Evolutionary conservation across 768 basidiomycete species (phyloP), one percentile per base, ranked within the genome.

Genomic region (Podaxis rugospora): DNA sequence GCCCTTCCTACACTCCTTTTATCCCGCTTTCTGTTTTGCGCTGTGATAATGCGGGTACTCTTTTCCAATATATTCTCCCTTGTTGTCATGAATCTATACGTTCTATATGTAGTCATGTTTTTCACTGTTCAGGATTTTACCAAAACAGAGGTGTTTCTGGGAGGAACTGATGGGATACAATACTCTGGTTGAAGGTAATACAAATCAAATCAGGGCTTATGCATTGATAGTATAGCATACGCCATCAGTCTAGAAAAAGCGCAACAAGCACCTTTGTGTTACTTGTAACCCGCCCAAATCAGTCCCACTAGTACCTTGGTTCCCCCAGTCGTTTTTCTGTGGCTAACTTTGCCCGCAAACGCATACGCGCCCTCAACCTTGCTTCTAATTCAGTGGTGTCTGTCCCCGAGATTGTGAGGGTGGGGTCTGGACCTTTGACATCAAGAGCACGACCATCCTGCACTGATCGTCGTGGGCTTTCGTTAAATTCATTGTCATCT

Each of bases 311-410:
- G 3, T 28, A 50, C 47, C 16, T 18, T 47, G 42, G 18, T 13
- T 36, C 44, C 28, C 44, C 56, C 56, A 57, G 50, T 55, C 70
- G 70, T 67, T 76, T 81, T 61, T 76, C 80, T 21, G 78, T 78
- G 21, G 78, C 78, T 25, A 85, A 75, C 36, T 80, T 78, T 25
- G 76, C 75, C 25, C 75, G 79, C 64, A 85, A 65, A 61, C 75
- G 80, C 42, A 81, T 80, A 65, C 79, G 80, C 54, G 69, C 71
- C 55, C 83, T 80, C 64, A 85, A 71, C 58, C 71, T 73, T 51
- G 73, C 74, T 65, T 86, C 83, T 56, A 73, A 70, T 63, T 62
- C 65, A 35, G 62, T 66, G 54, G 70, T 59, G 66, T 72, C 67
- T 53, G 64, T 59, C 61, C 51, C 61, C 62, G 66, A 50, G 55